A percentile compares a stretch with the other conserved stretches of the same genome.
Evolutionary conservation across 805 yeast species (phyloP).

Genomic region (Isabelozyma heimii): DNA sequence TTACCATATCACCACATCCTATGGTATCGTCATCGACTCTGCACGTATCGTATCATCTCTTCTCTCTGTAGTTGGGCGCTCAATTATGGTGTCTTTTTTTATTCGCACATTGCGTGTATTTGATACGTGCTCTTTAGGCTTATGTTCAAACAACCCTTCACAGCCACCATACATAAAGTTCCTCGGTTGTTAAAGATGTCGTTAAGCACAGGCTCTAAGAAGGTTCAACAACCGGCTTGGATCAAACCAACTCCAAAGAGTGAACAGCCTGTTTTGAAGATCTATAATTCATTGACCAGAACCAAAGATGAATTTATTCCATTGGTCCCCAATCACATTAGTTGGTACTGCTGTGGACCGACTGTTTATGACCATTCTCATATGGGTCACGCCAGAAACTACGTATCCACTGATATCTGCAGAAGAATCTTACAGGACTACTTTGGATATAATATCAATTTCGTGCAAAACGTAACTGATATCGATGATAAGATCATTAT

Average conservation of each 20-base stretch:
- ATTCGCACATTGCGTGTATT: background rate
- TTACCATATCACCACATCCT: too few species aligned
- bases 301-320: conserved; percentile 80
- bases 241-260: conserved; percentile 11
- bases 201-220: conserved; percentile 13
- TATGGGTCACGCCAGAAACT: conserved; percentile 98
- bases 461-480: conserved; percentile 97
- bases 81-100: background rate
- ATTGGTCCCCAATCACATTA: conserved; percentile 55
- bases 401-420: conserved; percentile 90
- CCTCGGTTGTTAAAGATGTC: conserved; percentile 13
- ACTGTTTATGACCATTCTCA: conserved; percentile 95
- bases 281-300: conserved; percentile 83
- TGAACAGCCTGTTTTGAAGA: conserved; percentile 43
- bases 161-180: conserved; percentile 1
- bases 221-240: conserved; percentile 40
- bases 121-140: background rate
- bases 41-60: too few species aligned
- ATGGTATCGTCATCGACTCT: too few species aligned
- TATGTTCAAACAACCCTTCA: conserved; percentile 5
- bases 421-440: conserved; percentile 86
- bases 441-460: conserved; percentile 83
- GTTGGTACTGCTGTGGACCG: conserved; percentile 99
- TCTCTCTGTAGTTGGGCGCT: background rate
- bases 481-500: conserved; percentile 95